Conservation (phyloP, 2,329 filamentous ascomycete genomes). For the Gyromitra esculenta region DNA sequence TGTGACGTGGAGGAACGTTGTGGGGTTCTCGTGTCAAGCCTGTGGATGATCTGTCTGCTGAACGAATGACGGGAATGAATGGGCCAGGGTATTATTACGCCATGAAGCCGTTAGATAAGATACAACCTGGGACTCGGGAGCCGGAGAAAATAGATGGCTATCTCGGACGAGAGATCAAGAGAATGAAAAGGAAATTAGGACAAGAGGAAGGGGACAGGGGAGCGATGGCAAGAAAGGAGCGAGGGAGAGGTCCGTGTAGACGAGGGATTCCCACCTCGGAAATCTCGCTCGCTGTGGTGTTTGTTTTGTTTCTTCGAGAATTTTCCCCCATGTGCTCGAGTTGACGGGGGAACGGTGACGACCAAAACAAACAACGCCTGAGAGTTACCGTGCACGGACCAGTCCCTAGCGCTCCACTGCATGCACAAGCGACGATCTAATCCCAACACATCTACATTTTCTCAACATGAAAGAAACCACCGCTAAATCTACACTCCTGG, state of each 20-base stretch:
- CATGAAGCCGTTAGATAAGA: constrained; percentile 48
- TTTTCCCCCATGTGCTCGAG: constrained; percentile 35
- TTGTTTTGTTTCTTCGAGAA: constrained; percentile 47
- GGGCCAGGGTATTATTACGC: constrained; percentile 47
- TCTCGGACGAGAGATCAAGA: constrained; percentile 23
- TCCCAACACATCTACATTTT: constrained; percentile 46
- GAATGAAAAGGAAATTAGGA: constrained; percentile 38
- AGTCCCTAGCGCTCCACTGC: constrained; percentile 35
- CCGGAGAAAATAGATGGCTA: constrained; percentile 31
- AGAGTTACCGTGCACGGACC: constrained; percentile 38
- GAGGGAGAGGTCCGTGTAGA: constrained; percentile 34
- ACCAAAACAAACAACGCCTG: constrained; percentile 50
- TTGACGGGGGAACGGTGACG: constrained; percentile 38
- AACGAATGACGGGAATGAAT: constrained; percentile 38
- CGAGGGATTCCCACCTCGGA: constrained; percentile 33
- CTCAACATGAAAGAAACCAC: constrained; percentile 47
- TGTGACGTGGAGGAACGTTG: constrained; percentile 45
- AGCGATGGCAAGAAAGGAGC: constrained; percentile 16
- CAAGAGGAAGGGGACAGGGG: constrained; percentile 30
- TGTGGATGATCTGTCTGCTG: constrained; percentile 38
- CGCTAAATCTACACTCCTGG: constrained; percentile 26
- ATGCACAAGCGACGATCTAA: constrained; percentile 49
- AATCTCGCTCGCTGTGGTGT: constrained; percentile 41
- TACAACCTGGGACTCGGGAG: constrained; percentile 47
- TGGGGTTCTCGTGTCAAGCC: constrained; percentile 47